Base-by-base conservation (phyloP, 2,329 filamentous ascomycete species). In the Arthrobotrys entomopaga region DNA sequence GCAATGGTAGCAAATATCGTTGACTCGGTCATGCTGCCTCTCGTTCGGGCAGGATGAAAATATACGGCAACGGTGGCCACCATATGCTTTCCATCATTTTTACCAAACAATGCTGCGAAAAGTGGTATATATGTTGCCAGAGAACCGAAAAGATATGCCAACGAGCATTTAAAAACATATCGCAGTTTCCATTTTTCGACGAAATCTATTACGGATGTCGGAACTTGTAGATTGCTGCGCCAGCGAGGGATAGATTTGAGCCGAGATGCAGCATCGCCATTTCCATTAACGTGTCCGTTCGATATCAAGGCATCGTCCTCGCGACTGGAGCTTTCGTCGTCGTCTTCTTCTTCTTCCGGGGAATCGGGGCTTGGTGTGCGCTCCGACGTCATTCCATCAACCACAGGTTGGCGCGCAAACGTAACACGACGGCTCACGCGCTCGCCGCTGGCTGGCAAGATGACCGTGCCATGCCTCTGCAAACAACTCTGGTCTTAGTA, bases 81-180 rank as follows among this genome's bases (percentile, higher is more conserved):
- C 81, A 90, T 86, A 80, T 90, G 88, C 79, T 90, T 90, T 63
- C 87, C 87, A 81, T 89, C 88, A 79, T 89, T 87, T 72, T 84
- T 83, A 3, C 88, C 88, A 22, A 90, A 82, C 48, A 87, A 80
- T 0, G 81, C 82, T 10, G 87, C 84, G 58, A 90, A 84, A 0
- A 82, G 81, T 0, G 87, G 86, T 13, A 89, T 85, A 60, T 67
- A 79, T 59, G 88, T 90, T 34, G 86, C 88, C 79, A 90, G 80
- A 65, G 87, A 89, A 6, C 87, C 88, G 29, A 90, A 80, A 2
- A 89, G 81, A 79, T 90, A 90, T 52, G 88, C 88, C 61, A 90
- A 80, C 38, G 88, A 88, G 81, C 87, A 90, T 81, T 90, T 90
- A 70, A 90, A 81, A 69, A 90, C 86, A 19, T 85, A 61, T 85